phyloP scores from a whole-genome alignment of 163 green algal genomes.

The Scenedesmus sp. region DNA sequence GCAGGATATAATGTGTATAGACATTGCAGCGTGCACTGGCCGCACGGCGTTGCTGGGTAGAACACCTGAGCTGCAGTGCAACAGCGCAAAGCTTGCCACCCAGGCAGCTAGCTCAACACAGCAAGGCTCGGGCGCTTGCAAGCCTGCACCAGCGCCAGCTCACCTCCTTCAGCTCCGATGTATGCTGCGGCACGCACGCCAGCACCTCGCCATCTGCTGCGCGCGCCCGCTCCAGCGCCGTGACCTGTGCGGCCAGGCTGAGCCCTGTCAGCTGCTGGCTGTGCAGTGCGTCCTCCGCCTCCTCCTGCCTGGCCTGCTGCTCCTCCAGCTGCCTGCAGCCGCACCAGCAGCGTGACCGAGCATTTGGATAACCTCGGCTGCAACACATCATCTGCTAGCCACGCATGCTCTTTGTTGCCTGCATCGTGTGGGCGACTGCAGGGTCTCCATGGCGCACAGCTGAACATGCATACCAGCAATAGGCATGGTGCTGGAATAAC shows the following conservation, averaged over 20 bases:
- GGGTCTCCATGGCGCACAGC: neutral
- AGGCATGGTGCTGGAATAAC: neutral
- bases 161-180: neutral
- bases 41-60: neutral
- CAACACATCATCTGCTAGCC: neutral
- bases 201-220: conserved; percentile 8
- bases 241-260: neutral
- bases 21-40: neutral
- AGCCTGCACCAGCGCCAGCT: neutral
- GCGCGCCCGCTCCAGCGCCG: neutral
- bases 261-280: neutral
- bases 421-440: too few species aligned
- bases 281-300: neutral
- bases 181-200: neutral
- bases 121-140: neutral
- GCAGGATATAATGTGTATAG: neutral
- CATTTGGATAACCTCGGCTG: neutral
- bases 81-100: neutral
- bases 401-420: neutral
- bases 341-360: neutral
- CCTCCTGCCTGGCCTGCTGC: conserved; percentile 12
- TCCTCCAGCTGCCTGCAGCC: conserved; percentile 34
- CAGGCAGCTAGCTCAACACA: neutral
- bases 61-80: neutral
- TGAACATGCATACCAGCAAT: neutral